Conservation (phyloP, 2,329 filamentous ascomycete genomes). For the Claviceps digitariae region DNA sequence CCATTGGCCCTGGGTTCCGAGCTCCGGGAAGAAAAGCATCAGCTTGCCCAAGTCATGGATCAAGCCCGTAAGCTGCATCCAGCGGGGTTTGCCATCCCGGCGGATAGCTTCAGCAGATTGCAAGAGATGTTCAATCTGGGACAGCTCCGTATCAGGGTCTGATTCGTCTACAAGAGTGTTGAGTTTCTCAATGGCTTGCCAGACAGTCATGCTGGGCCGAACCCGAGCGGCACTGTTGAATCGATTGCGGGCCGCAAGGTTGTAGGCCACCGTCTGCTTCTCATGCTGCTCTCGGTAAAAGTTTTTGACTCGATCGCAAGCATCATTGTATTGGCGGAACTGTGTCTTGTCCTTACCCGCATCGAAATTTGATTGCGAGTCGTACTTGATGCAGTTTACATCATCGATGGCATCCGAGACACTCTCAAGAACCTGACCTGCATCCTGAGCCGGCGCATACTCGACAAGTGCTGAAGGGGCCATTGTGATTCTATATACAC, state of each 20-base stretch:
- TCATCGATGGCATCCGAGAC: slow-evolving; percentile 35
- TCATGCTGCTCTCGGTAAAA: slow-evolving; percentile 66
- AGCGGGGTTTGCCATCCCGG: slow-evolving; percentile 66
- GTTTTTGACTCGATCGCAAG: slow-evolving; percentile 71
- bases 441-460: slow-evolving; percentile 5
- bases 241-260: slow-evolving; percentile 57
- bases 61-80: slow-evolving; percentile 68
- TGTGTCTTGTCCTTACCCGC: slow-evolving; percentile 62
- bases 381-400: slow-evolving; percentile 40
- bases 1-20: slow-evolving; percentile 69
- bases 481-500: slow-evolving; percentile 8
- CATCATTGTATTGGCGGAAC: slow-evolving; percentile 73
- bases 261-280: slow-evolving; percentile 71
- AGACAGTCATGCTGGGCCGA: slow-evolving; percentile 65
- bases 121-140: slow-evolving; percentile 79
- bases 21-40: slow-evolving; percentile 58
- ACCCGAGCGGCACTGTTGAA: slow-evolving; percentile 44
- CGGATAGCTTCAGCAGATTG: slow-evolving; percentile 84
- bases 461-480: slow-evolving; percentile 14
- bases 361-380: slow-evolving; percentile 51
- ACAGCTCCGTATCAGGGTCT: slow-evolving; percentile 77
- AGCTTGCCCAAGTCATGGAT: slow-evolving; percentile 74
- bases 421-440: slow-evolving; percentile 28
- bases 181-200: slow-evolving; percentile 86
- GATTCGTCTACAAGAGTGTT: slow-evolving; percentile 84